Base-by-base conservation (phyloP, 345 rosid genomes). In the Salix koriyanagi region DNA sequence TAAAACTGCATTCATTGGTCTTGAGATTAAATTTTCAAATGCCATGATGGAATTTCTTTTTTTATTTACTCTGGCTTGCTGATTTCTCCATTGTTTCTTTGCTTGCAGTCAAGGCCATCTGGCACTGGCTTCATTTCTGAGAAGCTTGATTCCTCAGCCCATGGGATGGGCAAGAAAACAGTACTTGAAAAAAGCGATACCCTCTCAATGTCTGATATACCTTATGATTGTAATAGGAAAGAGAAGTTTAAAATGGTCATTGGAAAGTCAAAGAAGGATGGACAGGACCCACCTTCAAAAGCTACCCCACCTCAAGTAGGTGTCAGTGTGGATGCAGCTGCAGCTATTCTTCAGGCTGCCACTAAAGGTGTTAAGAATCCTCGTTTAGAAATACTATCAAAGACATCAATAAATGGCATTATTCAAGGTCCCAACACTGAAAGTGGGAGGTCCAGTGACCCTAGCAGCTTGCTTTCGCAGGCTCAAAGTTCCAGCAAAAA, bases 311-410 rank as follows among this genome's bases (percentile, higher is more conserved):
- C 79, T 19, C 88, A 87, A 78, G 78, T 74, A 74, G 89, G 89
- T 71, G 87, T 96, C 70, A 80, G 65, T 75, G 88, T 93, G 41
- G 94, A 95, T 88, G 96, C 87, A 42, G 87, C 85, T 19, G 93
- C 94, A 16, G 94, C 92, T 67, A 96, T 96, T 81, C 94, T 96
- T 82, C 92, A 93, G 86, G 99, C 90, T 9, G 99, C 93, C 71
- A 91, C 88, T 48, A 88, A 89, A 86, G 99, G 99, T 79, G 84
- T 93, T 52, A 92, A 81, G 86, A 83, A 92, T 82, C 97, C 98
- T 75, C 87, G 87, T 74, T 39, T 93, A 73, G 91, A 81, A 50
- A 71, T 84, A 54, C 75, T 96, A 65, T 79, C 85, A 13, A 88
- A 82, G 79, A 77, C 75, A 65, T 84, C 81, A 54, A 48, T 82